Conservation (phyloP, 106 monocot species). For the Xerophyta viscosa region DNA sequence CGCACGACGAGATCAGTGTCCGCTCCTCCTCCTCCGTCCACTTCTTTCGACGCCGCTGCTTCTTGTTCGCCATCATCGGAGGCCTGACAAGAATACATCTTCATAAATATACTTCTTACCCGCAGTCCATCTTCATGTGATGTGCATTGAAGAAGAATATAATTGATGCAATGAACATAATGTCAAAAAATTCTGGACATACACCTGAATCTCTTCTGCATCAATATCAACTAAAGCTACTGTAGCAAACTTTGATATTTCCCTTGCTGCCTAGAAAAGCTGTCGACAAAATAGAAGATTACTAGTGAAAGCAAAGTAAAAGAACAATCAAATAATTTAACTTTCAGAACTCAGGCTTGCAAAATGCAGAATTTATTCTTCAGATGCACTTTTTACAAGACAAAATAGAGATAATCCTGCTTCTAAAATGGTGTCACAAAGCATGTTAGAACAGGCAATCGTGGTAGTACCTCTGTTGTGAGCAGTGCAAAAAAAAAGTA, state of each 20-base stretch:
- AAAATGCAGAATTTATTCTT: too few species aligned
- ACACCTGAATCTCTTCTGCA: conserved; percentile 74
- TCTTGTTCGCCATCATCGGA: conserved; percentile 5
- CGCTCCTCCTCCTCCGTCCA: conserved; percentile 59
- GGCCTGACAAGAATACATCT: too few species aligned
- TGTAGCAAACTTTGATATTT: conserved; percentile 60
- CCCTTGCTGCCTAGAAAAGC: conserved; percentile 57
- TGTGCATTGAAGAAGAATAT: conserved; percentile 98
- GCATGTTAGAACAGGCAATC: too few species aligned
- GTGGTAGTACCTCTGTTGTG: too few species aligned
- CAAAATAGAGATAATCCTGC: too few species aligned
- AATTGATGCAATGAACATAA: conserved; percentile 66
- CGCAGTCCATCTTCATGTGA: conserved; percentile 98
- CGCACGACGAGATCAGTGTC: conserved; percentile 36
- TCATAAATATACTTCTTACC: too few species aligned
- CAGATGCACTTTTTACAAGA: too few species aligned
- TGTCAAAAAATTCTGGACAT: conserved; percentile 80
- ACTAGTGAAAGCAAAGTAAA: neutral
- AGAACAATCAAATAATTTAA: too few species aligned
- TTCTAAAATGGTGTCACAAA: too few species aligned
- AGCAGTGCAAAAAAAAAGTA: too few species aligned
- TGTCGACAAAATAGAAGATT: conserved; percentile 10
- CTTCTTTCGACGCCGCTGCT: conserved; percentile 44
- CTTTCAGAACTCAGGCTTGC: too few species aligned
- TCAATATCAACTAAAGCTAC: conserved; percentile 73